Conservation (phyloP, 352 stramenopile species). For the Phytopythium mirpurense region DNA sequence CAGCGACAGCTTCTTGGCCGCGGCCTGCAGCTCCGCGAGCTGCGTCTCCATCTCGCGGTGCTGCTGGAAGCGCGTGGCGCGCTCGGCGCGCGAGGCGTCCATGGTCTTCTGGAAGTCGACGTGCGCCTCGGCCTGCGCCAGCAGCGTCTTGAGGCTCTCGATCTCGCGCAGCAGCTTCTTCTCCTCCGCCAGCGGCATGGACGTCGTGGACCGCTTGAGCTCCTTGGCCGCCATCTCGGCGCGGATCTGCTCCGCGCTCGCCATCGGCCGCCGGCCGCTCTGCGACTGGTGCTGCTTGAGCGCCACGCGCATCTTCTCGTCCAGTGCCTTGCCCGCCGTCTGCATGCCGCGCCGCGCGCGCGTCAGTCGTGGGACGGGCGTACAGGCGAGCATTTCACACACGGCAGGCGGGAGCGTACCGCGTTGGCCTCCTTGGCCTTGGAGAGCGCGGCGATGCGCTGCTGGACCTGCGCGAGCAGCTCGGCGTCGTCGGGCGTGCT, state of each 20-base stretch:
- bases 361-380: too few species aligned
- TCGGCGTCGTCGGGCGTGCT: conserved; percentile 27
- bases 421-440: conserved; percentile 45
- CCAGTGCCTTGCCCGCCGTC: conserved; percentile 51
- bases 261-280: conserved; percentile 37
- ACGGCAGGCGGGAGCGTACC: conserved; percentile 15
- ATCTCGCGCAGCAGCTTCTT: conserved; percentile 65
- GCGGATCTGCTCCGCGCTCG: conserved; percentile 43
- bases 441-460: conserved; percentile 31
- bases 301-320: conserved; percentile 64
- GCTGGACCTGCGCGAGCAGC: conserved; percentile 51
- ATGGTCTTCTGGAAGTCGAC: conserved; percentile 56
- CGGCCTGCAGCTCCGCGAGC: conserved; percentile 42
- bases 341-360: too few species aligned
- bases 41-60: conserved; percentile 45
- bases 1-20: conserved; percentile 47
- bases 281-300: conserved; percentile 54
- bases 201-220: conserved; percentile 58
- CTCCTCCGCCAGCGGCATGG: conserved; percentile 69
- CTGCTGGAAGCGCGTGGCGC: conserved; percentile 51
- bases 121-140: conserved; percentile 40
- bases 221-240: conserved; percentile 58
- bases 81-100: conserved; percentile 47
- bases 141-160: conserved; percentile 52
- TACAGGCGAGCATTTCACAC: too few species aligned